Base-by-base conservation (phyloP, 2,329 filamentous ascomycete species). In the Pseudogymnoascus sp. region DNA sequence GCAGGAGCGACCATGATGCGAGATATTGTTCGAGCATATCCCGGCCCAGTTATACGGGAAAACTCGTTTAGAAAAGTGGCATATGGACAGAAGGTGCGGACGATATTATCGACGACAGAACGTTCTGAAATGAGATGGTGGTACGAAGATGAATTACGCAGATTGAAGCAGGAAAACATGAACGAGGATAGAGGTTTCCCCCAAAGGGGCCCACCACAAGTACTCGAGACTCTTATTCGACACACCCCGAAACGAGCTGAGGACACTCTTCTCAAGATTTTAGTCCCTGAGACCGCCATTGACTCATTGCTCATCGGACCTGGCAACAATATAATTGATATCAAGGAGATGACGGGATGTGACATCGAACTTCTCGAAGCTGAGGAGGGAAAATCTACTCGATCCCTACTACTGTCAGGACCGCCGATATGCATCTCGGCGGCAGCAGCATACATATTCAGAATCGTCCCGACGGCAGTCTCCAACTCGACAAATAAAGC, bases 71-170 rank as follows among this genome's bases (percentile, higher is more conserved):
- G 49, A 35, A 55, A 55, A 55, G 29, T 55, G 5, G 5, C 49
- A 55, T 55, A 55, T 55, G 49, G 49, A 33, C n/a, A 55, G 49
- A 55, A 55, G 29, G 49, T 55, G n/a, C 49, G 49, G 10, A 35
- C 12, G 49, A 55, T 55, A 55, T 55, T 55, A 55, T 55, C 49
- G 29, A 55, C 49, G 26, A 33, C 29, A 14, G 49, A 55, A 35
- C 49, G 49, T 33, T 33, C 29, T 7, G 49, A 55, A 55, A 55
- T 55, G 26, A 55, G 49, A 19, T 55, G 49, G 49, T 55, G 49
- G 49, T 55, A 55, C 11, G n/a, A 55, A 55, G 49, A 55, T 11
- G 29, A 33, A 33, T 2, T 55, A 55, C 49, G 49, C 49, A 55
- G 49, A 33, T 55, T 35, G 16, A n/a, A 55, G 11, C 49, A 55